Evolutionary conservation across 768 basidiomycete species (phyloP), one percentile per base, ranked within the genome.

Genomic region (Hortiboletus campestris): DNA sequence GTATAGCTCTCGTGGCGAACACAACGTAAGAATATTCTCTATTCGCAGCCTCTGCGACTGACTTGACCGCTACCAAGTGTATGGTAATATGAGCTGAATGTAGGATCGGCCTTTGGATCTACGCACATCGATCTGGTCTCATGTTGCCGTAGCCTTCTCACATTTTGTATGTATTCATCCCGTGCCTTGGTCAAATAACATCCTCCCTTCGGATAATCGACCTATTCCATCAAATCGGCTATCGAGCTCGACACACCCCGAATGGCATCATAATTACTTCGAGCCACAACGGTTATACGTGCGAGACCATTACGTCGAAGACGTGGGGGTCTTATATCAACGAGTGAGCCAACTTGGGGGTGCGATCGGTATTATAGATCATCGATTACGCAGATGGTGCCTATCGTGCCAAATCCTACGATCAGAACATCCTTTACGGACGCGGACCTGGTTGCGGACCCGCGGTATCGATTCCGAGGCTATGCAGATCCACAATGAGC

Each of bases 201-300:
- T 25, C 31, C 14, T 16, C 3, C 38, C 7, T 25, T 25, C 19
- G 38, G 34, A 42, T 19, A 16, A 40, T 25, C 13, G 10, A 0
- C 10, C 35, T 22, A 40, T 38, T 9, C 19, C 17, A 16, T 25
- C 17, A 35, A 19, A 43, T 29, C 25, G 13, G n/a, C n/a, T n/a
- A n/a, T n/a, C n/a, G n/a, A 43, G 2, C 51, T 22, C 25, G 17
- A 57, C 70, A 56, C 50, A 83, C 84, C 73, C n/a, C 77, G 73
- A 13, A 84, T 76, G 2, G 75, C 70, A 13, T 83, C 77, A 64
- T 81, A 87, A 56, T 89, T 88, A 48, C 88, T 83, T 52, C 89
- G 71, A 2, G 89, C 89, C 2, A 91, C 85, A 17, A 77, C 84
- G 1, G 89, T 91, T 10, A 92, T 83, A 25, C 31, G n/a, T n/a